A percentile compares a stretch with the other conserved stretches of the same genome.
phyloP scores from a whole-genome alignment of 2,329 filamentous ascomycete species.

The Mycocentrospora acerina region DNA sequence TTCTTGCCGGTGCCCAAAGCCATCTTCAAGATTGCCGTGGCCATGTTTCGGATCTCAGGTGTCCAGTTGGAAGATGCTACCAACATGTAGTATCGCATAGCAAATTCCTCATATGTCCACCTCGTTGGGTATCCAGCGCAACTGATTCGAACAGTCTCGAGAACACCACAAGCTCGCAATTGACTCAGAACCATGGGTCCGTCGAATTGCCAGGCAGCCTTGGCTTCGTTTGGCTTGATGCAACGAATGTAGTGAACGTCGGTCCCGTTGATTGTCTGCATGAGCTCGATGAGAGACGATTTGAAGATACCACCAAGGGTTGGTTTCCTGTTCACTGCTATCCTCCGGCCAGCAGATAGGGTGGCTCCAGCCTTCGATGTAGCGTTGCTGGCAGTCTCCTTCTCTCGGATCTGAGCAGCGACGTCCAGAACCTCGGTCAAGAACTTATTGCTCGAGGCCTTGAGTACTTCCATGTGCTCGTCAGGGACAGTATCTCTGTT shows the following conservation, averaged over 20 bases:
- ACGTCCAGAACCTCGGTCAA: slow-evolving; percentile 81
- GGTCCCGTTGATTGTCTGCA: slow-evolving; percentile 96
- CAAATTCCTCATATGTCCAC: slow-evolving; percentile 99
- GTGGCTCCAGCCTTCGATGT: slow-evolving; percentile 71
- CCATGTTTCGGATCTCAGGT: slow-evolving; percentile 90
- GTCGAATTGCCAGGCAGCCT: slow-evolving; percentile 96
- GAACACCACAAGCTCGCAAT: slow-evolving; percentile 94
- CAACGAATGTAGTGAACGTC: slow-evolving; percentile 99
- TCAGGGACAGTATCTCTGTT: slow-evolving; percentile 98
- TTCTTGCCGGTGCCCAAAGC: slow-evolving; percentile 69
- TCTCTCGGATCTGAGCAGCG: slow-evolving; percentile 83
- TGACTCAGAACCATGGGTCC: slow-evolving; percentile 98
- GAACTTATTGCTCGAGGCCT: slow-evolving; percentile 81
- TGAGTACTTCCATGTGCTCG: slow-evolving; percentile 93
- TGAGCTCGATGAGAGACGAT: slow-evolving; percentile 94
- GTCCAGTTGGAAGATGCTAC: slow-evolving; percentile 90
- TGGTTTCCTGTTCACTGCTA: slow-evolving; percentile 92
- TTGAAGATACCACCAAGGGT: slow-evolving; percentile 99
- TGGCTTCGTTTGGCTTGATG: slow-evolving; percentile 98
- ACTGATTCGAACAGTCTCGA: slow-evolving; percentile 97
- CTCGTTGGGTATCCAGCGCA: slow-evolving; percentile 95
- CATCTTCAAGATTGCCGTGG: slow-evolving; percentile 85
- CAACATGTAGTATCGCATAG: slow-evolving; percentile 96
- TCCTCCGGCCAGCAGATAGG: slow-evolving; percentile 72
- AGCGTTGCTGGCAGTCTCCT: slow-evolving; percentile 64